Evolutionary conservation across 495 filamentous ascomycete species (phyloP).

Genomic region (Penicillium angulare): DNA sequence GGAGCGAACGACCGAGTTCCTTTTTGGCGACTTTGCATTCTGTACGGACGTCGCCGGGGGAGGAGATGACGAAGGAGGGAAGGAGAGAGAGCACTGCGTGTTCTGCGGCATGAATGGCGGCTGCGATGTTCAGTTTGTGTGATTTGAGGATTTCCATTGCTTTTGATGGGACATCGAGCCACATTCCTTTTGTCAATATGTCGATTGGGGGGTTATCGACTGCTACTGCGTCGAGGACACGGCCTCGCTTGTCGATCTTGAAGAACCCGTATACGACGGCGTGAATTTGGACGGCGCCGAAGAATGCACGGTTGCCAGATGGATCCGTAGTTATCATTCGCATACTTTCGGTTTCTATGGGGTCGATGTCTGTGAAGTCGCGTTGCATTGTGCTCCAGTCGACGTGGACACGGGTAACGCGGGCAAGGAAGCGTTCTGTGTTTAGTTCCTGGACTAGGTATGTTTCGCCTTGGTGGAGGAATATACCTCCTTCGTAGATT

Average conservation of each 20-base stretch:
- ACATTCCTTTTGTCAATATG: conserved; percentile 84
- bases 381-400: conserved; percentile 95
- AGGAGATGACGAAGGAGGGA: conserved; percentile 83
- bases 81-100: conserved; percentile 85
- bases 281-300: conserved; percentile 77
- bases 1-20: conserved; percentile 44
- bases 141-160: conserved; percentile 77
- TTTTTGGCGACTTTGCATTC: conserved; percentile 91
- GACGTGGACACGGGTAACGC: conserved; percentile 76
- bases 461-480: conserved; percentile 89
- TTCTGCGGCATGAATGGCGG: conserved; percentile 90
- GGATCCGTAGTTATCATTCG: conserved; percentile 52
- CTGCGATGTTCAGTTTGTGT: conserved; percentile 75
- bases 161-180: conserved; percentile 82
- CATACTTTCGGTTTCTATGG: conserved; percentile 81
- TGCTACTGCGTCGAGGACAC: conserved; percentile 87
- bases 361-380: conserved; percentile 94
- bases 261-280: conserved; percentile 94
- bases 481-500: conserved; percentile 96
- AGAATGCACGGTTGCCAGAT: conserved; percentile 66
- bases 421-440: conserved; percentile 71
- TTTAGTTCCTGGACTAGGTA: conserved; percentile 91
- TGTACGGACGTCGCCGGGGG: conserved; percentile 85
- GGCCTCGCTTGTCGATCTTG: conserved; percentile 78
- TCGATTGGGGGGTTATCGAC: conserved; percentile 93